These are phyloP conservation scores for Streptanthus diversifolius DNA, from an alignment of 345 rosid species.

Conservation along the genomic window DNA sequence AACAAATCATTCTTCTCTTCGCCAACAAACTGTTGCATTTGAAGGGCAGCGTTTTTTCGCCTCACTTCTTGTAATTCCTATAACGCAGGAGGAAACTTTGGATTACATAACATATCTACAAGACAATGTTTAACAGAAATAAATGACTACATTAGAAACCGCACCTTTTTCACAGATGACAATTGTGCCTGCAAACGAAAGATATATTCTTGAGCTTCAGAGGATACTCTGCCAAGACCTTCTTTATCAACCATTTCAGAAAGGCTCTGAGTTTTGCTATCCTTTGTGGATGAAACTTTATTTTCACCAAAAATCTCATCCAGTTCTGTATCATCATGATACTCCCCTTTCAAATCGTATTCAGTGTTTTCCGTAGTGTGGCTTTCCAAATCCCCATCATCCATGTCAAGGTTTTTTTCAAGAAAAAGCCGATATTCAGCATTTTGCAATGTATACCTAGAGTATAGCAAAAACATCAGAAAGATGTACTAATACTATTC, in stretches of 20 bases:
- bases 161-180: slow-evolving; percentile 72
- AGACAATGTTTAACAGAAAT: neutral
- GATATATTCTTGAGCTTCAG: slow-evolving; percentile 70
- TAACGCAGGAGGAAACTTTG: slow-evolving; percentile 20
- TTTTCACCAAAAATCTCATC: slow-evolving; percentile 33
- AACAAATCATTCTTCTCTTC: slow-evolving; percentile 97
- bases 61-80: slow-evolving; percentile 79
- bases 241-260: slow-evolving; percentile 39
- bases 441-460: slow-evolving; percentile 81
- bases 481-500: neutral
- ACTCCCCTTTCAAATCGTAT: slow-evolving; percentile 39
- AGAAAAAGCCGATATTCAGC: slow-evolving; percentile 95
- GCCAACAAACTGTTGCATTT: slow-evolving; percentile 97
- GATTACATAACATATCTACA: too few species aligned
- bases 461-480: slow-evolving; percentile 23
- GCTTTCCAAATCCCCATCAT: slow-evolving; percentile 46
- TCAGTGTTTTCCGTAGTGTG: slow-evolving; percentile 37
- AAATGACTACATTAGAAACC: neutral
- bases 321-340: slow-evolving; percentile 32
- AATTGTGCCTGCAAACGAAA: slow-evolving; percentile 67
- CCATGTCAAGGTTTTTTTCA: slow-evolving; percentile 64
- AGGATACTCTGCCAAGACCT: slow-evolving; percentile 60
- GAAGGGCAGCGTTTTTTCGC: slow-evolving; percentile 90
- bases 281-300: slow-evolving; percentile 35
- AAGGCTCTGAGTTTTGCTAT: slow-evolving; percentile 31